Evolutionary conservation across 2,329 filamentous ascomycete species (phyloP).

Genomic region (Huntiella savannae): DNA sequence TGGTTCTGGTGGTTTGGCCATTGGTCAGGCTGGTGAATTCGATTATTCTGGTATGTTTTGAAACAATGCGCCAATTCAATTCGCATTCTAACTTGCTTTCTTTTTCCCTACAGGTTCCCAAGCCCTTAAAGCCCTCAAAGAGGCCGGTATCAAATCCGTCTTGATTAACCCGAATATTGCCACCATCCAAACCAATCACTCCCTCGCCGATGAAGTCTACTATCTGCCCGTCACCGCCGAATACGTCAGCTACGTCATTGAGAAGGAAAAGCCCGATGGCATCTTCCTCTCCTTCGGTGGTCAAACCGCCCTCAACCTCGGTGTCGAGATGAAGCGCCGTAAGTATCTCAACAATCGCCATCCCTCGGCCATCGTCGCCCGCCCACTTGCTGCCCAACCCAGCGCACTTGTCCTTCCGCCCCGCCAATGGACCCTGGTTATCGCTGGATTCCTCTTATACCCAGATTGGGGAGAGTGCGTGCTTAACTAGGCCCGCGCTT

Average conservation of each 20-base stretch:
- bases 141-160: constrained; percentile 77
- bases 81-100: neutral
- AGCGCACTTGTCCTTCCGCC: neutral
- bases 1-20: constrained; percentile 83
- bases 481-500: too few relatives aligned
- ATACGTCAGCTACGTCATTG: constrained; percentile 94
- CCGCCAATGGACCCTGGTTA: too few relatives aligned
- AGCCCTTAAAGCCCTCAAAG: constrained; percentile 90
- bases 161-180: constrained; percentile 97
- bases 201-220: constrained; percentile 91
- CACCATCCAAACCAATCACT: constrained; percentile 93
- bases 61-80: too few relatives aligned
- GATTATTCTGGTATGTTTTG: constrained; percentile 79
- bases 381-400: neutral
- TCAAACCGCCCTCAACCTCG: constrained; percentile 89
- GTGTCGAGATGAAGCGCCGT: constrained; percentile 85
- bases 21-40: constrained; percentile 95
- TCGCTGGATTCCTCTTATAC: too few relatives aligned
- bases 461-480: too few relatives aligned
- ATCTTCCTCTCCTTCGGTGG: constrained; percentile 96
- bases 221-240: constrained; percentile 94
- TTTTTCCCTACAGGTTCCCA: constrained; percentile 50
- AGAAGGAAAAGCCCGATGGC: constrained; percentile 86
- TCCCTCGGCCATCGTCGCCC: neutral
- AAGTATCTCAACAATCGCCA: constrained; percentile 2